These are phyloP conservation scores for Spiromastix sp. DNA, from an alignment of 2,329 filamentous ascomycete genomes.

Conservation along the genomic window DNA sequence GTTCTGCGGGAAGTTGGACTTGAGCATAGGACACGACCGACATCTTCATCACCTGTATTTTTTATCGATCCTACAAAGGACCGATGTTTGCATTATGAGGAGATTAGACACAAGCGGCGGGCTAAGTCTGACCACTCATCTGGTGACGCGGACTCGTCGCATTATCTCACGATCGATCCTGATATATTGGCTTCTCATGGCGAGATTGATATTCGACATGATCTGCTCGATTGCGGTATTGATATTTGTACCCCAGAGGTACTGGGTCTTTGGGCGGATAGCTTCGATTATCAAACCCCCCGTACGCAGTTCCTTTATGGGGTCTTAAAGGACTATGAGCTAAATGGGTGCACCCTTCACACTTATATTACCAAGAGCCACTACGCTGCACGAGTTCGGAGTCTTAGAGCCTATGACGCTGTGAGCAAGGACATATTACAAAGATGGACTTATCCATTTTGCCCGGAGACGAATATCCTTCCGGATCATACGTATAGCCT, in stretches of 20 bases:
- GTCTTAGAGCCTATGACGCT: constrained; percentile 80
- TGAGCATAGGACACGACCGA: constrained; percentile 65
- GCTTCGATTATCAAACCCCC: constrained; percentile 90
- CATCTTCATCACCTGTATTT: constrained; percentile 69
- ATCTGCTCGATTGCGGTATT: constrained; percentile 87
- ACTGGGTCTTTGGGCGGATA: constrained; percentile 89
- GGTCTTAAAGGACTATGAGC: constrained; percentile 89
- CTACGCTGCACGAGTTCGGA: constrained; percentile 78
- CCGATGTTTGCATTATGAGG: constrained; percentile 87
- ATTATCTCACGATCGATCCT: constrained; percentile 60
- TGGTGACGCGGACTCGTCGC: constrained; percentile 37
- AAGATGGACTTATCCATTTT: constrained; percentile 79
- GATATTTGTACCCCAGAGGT: constrained; percentile 97
- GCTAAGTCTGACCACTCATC: constrained; percentile 9
- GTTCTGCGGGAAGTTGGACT: constrained; percentile 69
- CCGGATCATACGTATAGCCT: constrained; percentile 66
- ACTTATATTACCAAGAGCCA: constrained; percentile 72
- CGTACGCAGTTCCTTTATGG: constrained; percentile 82
- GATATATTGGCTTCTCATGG: constrained; percentile 62
- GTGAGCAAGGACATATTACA: constrained; percentile 78
- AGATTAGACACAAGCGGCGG: constrained; percentile 53
- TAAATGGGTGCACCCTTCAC: constrained; percentile 96
- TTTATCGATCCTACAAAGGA: constrained; percentile 71
- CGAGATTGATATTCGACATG: constrained; percentile 73
- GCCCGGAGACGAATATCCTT: constrained; percentile 79